phyloP scores from a whole-genome alignment of 192 early-diverging fungal genomes.

The Piromyces finnis region DNA sequence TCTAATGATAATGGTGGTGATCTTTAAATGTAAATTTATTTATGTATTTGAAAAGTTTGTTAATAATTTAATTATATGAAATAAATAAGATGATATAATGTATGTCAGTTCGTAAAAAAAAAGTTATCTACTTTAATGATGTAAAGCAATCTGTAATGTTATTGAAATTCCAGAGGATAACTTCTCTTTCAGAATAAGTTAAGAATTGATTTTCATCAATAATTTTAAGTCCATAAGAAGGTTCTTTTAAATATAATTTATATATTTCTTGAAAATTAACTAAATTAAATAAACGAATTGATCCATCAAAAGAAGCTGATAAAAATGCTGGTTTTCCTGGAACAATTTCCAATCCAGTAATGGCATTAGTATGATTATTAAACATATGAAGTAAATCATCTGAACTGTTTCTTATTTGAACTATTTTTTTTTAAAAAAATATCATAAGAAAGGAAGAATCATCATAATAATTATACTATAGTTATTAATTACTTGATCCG shows the following conservation, averaged over 20 bases:
- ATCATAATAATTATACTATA: background rate
- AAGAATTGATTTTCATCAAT: background rate
- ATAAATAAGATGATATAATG: too few species aligned
- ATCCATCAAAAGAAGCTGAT: background rate
- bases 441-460: too few species aligned
- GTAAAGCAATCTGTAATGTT: background rate
- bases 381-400: background rate
- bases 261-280: background rate
- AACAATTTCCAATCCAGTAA: background rate
- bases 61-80: too few species aligned
- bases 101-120: too few species aligned
- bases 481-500: background rate
- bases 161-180: background rate
- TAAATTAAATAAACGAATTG: background rate
- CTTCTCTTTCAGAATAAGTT: background rate
- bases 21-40: too few species aligned
- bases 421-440: background rate
- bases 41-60: too few species aligned
- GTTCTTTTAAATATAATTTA: background rate
- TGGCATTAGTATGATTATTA: background rate
- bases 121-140: background rate
- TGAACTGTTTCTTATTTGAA: background rate
- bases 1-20: background rate
- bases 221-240: background rate
- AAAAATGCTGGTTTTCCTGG: background rate